Base-by-base conservation (phyloP, 2,329 filamentous ascomycete genomes). In the Colletotrichum viniferum region DNA sequence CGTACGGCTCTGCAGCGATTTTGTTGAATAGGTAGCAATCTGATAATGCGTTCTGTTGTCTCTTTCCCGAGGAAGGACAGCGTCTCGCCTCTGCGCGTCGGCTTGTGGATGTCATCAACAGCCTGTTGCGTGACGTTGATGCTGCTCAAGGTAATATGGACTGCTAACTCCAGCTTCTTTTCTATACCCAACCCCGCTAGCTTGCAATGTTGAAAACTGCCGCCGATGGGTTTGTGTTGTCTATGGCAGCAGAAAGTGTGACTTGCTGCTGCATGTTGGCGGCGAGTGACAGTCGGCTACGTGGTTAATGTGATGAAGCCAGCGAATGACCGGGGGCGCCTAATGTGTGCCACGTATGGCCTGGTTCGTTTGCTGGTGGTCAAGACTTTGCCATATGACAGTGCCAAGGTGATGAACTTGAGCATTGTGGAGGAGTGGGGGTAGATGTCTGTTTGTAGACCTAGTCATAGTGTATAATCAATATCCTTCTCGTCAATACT, bases 21-120 rank as follows among this genome's bases (percentile, higher is more conserved):
- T 63, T 69, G 56, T 75, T 68, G 55, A 67, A 62, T 76, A 73
- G 73, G 64, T 77, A 77, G 76, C 76, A 77, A 77, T 77, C 60
- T 71, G 69, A 76, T 69, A 73, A 32, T 76, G 64, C 67, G 68
- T 76, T 73, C 61, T 73, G 76, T 71, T 76, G 73, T 76, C 73
- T 76, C 73, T 73, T 76, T 76, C 73, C 43, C 30, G 52, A 56
- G 73, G 64, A 73, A 76, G 69, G 73, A 76, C 73, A 76, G 73
- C 73, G 69, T 69, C 52, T 55, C 73, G 73, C 73, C 72, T 34
- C 55, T 66, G n/a, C 70, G 73, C 69, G 73, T 76, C 63, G 70
- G 73, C 70, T 64, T 60, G 69, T 69, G 69, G 73, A 76, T 73
- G 69, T 56, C 32, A 52, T 64, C 69, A 73, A 75, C 69, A 75